phyloP scores from a whole-genome alignment of 208 protist genomes.

The Leishmania guyanensis region DNA sequence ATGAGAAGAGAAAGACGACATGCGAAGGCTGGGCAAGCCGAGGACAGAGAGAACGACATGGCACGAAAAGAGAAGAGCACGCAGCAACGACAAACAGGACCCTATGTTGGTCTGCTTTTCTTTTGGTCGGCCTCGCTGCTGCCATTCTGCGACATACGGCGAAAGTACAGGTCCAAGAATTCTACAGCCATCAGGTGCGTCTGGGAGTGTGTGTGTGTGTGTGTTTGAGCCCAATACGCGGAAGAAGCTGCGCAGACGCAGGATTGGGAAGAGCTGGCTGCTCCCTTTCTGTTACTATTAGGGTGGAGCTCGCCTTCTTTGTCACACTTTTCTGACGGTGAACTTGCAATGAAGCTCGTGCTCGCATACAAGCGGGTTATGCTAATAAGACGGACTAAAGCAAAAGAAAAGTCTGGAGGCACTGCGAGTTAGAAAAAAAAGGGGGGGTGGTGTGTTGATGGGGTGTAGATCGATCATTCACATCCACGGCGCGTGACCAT shows the following conservation, averaged over 20 bases:
- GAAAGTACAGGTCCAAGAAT: neutral
- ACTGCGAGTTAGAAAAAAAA: neutral
- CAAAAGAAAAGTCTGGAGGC: neutral
- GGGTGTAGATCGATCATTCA: neutral
- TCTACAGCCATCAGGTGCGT: neutral
- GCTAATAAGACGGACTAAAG: neutral
- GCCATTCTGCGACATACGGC: neutral
- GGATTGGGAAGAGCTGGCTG: neutral
- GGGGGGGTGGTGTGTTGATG: neutral
- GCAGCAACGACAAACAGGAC: neutral
- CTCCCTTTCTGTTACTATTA: neutral
- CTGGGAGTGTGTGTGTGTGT: neutral
- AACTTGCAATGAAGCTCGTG: neutral
- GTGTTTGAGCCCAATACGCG: neutral
- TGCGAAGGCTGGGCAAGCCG: neutral
- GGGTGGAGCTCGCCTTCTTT: neutral
- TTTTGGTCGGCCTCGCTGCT: neutral
- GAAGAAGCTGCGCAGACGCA: neutral
- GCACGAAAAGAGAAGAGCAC: neutral
- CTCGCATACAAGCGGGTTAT: neutral
- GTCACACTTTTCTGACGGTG: neutral
- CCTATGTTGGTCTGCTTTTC: neutral
- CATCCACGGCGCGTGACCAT: neutral
- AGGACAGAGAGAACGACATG: neutral
- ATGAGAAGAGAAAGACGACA: neutral